Conservation (phyloP, 1,284 basidiomycete genomes). For the Clitocybe nebularis region DNA sequence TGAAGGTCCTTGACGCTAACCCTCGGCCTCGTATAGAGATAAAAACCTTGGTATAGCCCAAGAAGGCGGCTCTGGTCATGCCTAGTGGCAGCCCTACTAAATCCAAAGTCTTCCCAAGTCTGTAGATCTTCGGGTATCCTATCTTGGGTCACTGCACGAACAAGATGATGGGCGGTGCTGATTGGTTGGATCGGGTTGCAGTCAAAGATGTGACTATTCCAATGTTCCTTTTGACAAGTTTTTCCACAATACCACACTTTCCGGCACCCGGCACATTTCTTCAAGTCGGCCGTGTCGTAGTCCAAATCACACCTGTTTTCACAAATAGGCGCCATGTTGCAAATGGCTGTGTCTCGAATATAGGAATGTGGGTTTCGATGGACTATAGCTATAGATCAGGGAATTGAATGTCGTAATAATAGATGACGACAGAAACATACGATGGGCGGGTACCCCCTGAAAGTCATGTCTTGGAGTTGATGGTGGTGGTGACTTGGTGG, state of each 20-base stretch:
- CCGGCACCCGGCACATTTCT: slow-evolving; percentile 20
- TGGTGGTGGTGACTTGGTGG: too few species aligned
- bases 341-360: too few species aligned
- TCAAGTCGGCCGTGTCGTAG: too few species aligned
- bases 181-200: slow-evolving; percentile 27
- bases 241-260: slow-evolving; percentile 29
- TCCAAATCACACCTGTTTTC: too few species aligned
- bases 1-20: slow-evolving; percentile 28
- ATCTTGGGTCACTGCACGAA: slow-evolving; percentile 20
- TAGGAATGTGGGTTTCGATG: too few species aligned
- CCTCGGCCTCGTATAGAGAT: slow-evolving; percentile 19
- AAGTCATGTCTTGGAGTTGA: too few species aligned
- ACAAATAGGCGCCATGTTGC: too few species aligned
- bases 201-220: slow-evolving; percentile 30
- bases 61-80: slow-evolving; percentile 21
- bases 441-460: too few species aligned
- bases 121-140: slow-evolving; percentile 26
- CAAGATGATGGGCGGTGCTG: slow-evolving; percentile 30
- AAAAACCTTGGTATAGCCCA: slow-evolving; percentile 29
- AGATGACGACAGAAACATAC: too few species aligned
- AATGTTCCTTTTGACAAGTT: slow-evolving; percentile 26
- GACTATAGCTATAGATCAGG: too few species aligned
- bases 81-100: slow-evolving; percentile 19
- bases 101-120: slow-evolving; percentile 34
- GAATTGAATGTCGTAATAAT: too few species aligned